These are phyloP conservation scores for Salvia sclarea DNA, from an alignment of 305 asterid species.

Conservation along the genomic window DNA sequence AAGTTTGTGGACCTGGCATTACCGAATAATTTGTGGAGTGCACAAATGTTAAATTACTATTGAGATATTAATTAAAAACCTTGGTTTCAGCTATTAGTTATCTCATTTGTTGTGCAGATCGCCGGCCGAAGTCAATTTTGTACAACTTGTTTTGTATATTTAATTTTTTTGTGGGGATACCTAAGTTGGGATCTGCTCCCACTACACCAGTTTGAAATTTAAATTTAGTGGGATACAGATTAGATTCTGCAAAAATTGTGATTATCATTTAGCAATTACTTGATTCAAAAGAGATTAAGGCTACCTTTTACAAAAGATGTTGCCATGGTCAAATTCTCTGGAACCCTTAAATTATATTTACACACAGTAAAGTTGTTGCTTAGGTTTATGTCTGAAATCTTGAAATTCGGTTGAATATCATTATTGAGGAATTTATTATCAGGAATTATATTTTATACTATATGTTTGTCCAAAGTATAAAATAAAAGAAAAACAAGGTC, in stretches of 20 bases:
- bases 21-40: slow-evolving; percentile 31
- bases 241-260: slow-evolving; percentile 23
- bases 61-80: slow-evolving; percentile 36
- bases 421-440: not conserved
- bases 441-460: too few species aligned
- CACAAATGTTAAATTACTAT: slow-evolving; percentile 22
- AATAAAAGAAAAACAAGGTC: not conserved
- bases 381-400: not conserved
- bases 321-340: slow-evolving; percentile 31
- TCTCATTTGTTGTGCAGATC: slow-evolving; percentile 37
- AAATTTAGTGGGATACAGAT: slow-evolving; percentile 29
- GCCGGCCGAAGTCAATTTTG: slow-evolving; percentile 54
- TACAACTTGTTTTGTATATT: slow-evolving; percentile 17
- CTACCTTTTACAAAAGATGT: slow-evolving; percentile 25
- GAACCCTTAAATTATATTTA: slow-evolving; percentile 21
- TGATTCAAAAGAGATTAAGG: slow-evolving; percentile 30
- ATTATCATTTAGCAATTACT: slow-evolving; percentile 33
- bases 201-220: slow-evolving; percentile 36
- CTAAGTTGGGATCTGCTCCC: slow-evolving; percentile 45
- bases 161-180: slow-evolving; percentile 28
- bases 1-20: slow-evolving; percentile 33
- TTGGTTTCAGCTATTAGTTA: slow-evolving; percentile 38
- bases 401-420: not conserved
- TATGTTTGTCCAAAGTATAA: too few species aligned
- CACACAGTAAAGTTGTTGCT: slow-evolving; percentile 6